Percentiles rank a stretch among this genome's conserved stretches.
Evolutionary conservation across 306 rosid genomes (phyloP).

Genomic region (Lathyrus tuberosus): DNA sequence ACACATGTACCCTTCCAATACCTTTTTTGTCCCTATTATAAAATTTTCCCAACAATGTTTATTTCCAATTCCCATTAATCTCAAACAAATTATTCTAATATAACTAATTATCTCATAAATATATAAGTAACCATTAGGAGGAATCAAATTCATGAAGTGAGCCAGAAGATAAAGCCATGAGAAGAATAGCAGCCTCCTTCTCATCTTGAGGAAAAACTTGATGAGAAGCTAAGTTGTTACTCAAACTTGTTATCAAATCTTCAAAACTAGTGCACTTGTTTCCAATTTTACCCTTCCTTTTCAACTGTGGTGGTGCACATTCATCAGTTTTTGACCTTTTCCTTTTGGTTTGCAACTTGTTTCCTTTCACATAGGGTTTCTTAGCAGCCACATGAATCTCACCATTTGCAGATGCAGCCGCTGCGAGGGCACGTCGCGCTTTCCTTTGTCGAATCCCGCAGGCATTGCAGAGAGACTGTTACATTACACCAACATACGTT

Average conservation of each 20-base stretch:
- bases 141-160: conserved; percentile 58
- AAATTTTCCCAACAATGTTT: conserved; percentile 17
- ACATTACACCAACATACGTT: conserved; percentile 16
- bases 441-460: conserved; percentile 94
- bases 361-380: conserved; percentile 35
- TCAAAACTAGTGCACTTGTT: conserved; percentile 51
- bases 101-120: conserved; percentile 18
- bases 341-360: conserved; percentile 41
- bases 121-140: conserved; percentile 40
- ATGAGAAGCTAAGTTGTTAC: conserved; percentile 55
- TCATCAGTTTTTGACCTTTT: conserved; percentile 34
- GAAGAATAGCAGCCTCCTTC: conserved; percentile 86
- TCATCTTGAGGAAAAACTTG: conserved; percentile 83
- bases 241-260: conserved; percentile 54
- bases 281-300: conserved; percentile 53
- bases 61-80: background rate
- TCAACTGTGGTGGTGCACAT: conserved; percentile 39
- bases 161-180: conserved; percentile 86
- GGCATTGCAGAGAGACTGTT: conserved; percentile 84
- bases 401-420: conserved; percentile 48
- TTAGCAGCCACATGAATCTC: conserved; percentile 25
- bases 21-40: conserved; percentile 24
- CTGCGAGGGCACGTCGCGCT: conserved; percentile 72
- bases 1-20: conserved; percentile 20
- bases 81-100: conserved; percentile 9